Evolutionary conservation across 805 yeast genomes (phyloP), one percentile per base, ranked within the genome.

Genomic region (Yarrowia sp.): DNA sequence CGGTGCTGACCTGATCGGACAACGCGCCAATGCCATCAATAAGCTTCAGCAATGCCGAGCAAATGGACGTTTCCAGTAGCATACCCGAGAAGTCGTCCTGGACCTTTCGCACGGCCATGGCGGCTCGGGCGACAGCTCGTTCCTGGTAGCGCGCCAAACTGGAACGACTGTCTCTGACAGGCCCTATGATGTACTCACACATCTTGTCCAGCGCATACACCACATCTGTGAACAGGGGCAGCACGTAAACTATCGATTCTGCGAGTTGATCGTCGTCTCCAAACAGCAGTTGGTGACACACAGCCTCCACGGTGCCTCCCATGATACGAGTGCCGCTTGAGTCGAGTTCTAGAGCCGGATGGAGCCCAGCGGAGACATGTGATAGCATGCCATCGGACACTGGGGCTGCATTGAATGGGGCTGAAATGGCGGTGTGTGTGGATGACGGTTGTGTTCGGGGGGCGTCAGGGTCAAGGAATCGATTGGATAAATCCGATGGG

Each of bases 251-350:
- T n/a, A 82, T 73, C 64, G 81, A 81, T 28, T 71, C 75, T 17
- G 80, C 76, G 21, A 78, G 74, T 48, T 75, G 75, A 26, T 75
- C 77, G 65, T 76, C 78, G 21, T 73, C 77, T 66, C 81, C 81
- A 73, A 86, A 86, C 16, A 91, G 73, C 26, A 90, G 77, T 3
- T 89, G 82, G 75, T 92, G 98, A 65, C 92, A 84, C 38, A 92
- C 79, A 51, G 92, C 83, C 73, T 92, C 97, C 11, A 83, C 71
- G 0, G 90, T 73, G 19, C 90, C 90, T 22, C 82, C 79, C 8
- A 80, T 68, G 21, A 82, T 76, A 19, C 82, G 81, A 9, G 49
- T 30, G 21, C 82, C 80, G 4, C 76, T 72, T 17, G 74, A 72
- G 70, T 87, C 90, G 65, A 83, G 67, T 35, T 75, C 78, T 30